These are phyloP conservation scores for Chrysanthemum makinoi DNA, from an alignment of 129 eudicot genomes.

Conservation along the genomic window DNA sequence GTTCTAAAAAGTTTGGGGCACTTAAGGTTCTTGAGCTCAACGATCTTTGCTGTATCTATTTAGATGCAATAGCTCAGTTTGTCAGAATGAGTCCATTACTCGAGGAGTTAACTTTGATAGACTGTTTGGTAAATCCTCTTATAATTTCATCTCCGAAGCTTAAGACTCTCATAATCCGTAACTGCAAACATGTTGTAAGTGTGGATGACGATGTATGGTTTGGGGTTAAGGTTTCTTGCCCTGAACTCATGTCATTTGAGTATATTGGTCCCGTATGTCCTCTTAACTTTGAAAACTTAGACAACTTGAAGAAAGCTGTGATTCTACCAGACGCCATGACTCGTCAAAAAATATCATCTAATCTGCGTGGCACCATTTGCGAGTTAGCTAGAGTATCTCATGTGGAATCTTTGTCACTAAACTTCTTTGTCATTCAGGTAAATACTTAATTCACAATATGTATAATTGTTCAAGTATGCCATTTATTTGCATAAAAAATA, in stretches of 20 bases:
- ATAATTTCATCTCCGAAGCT: too few relatives aligned
- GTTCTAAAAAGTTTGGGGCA: neutral
- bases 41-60: neutral
- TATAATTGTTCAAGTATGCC: too few relatives aligned
- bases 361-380: neutral
- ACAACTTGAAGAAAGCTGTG: constrained; percentile 2
- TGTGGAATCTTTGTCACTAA: constrained; percentile 4
- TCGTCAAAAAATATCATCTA: neutral
- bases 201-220: neutral
- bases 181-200: too few relatives aligned
- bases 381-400: neutral
- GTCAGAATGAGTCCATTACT: neutral
- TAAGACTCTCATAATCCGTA: too few relatives aligned
- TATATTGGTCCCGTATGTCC: neutral
- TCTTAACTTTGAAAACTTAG: neutral
- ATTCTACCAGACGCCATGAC: neutral
- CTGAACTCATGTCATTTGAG: neutral
- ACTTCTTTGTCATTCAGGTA: neutral
- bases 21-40: neutral
- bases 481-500: too few relatives aligned
- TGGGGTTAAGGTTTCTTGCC: constrained; percentile 1
- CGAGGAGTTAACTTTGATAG: neutral
- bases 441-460: neutral
- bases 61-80: neutral
- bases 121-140: neutral